A percentile compares a stretch with the other conserved stretches of the same genome.
Conservation (phyloP, 257 asterid genomes). For the Salvia hispanica region DNA sequence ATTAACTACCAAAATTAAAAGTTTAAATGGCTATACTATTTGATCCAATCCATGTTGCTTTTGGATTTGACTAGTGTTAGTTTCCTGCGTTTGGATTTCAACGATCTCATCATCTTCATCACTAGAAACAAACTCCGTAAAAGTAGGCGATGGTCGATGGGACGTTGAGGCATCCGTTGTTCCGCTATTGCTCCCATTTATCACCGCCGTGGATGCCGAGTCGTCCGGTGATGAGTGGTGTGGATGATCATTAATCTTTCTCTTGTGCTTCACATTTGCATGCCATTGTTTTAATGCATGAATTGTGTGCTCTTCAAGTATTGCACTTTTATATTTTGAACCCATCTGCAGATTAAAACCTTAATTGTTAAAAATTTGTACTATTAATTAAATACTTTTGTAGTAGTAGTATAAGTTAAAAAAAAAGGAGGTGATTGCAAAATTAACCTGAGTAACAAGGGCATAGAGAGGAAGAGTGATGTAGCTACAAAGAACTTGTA, state of each 20-base stretch:
- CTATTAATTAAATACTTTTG: too few relatives aligned
- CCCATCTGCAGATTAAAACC: constrained; percentile 56
- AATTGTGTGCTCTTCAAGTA: constrained; percentile 55
- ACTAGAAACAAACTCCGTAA: not conserved
- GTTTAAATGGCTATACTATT: not conserved
- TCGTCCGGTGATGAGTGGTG: constrained; percentile 12
- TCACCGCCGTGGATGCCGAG: not conserved
- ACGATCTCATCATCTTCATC: constrained; percentile 18
- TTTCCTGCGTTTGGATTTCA: not conserved
- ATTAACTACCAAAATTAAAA: not conserved
- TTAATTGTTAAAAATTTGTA: too few relatives aligned
- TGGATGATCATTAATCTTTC: constrained; percentile 26
- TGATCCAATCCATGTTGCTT: not conserved
- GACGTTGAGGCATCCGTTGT: constrained; percentile 4
- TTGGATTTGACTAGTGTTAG: not conserved
- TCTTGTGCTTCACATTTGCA: constrained; percentile 50
- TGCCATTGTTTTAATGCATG: constrained; percentile 68
- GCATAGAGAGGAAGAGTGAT: constrained; percentile 86
- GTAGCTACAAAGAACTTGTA: constrained; percentile 79
- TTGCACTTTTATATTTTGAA: constrained; percentile 52
- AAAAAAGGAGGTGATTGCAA: not conserved
- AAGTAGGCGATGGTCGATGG: constrained; percentile 18
- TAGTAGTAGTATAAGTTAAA: too few relatives aligned
- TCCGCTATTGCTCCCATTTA: not conserved
- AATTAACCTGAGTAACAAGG: constrained; percentile 73